Percentiles rank a stretch among this genome's conserved stretches.
These are phyloP conservation scores for Rhododendron molle DNA, from an alignment of 148 eudicot genomes.

Conservation along the genomic window DNA sequence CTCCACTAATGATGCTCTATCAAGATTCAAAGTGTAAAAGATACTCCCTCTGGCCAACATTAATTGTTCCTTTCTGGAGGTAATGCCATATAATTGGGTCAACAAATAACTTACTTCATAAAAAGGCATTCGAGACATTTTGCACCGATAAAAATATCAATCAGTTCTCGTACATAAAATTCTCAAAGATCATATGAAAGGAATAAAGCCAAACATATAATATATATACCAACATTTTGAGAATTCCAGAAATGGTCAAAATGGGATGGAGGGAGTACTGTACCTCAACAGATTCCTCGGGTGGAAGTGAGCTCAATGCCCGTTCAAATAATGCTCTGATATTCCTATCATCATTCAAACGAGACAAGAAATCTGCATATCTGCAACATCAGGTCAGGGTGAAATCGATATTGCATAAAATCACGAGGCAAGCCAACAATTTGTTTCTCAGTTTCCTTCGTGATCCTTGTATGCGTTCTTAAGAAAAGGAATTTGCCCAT, in stretches of 20 bases:
- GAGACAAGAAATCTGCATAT: slow-evolving; percentile 93
- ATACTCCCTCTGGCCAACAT: not conserved
- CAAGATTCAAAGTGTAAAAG: not conserved
- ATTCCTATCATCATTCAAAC: slow-evolving; percentile 94
- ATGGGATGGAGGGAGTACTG: not conserved
- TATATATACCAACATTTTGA: not conserved
- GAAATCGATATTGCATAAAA: slow-evolving; percentile 6
- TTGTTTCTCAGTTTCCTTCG: not conserved
- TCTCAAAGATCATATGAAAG: not conserved
- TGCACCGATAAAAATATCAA: not conserved
- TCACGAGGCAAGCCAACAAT: not conserved
- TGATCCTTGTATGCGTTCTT: no score
- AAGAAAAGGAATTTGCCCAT: no score
- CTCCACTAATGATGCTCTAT: not conserved
- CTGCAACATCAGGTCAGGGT: slow-evolving; percentile 44
- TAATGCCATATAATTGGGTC: not conserved
- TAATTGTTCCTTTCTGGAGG: not conserved
- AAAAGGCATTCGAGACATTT: not conserved
- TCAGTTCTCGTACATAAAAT: not conserved
- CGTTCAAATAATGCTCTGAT: slow-evolving; percentile 97
- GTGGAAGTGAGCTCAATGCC: slow-evolving; percentile 89
- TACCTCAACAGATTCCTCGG: slow-evolving; percentile 92
- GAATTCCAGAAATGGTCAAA: not conserved
- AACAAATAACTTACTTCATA: not conserved
- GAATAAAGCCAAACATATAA: not conserved